A percentile compares a stretch with the other conserved stretches of the same genome.
These are phyloP conservation scores for Psilocybe subaeruginosa DNA, from an alignment of 768 basidiomycete species.

Conservation along the genomic window DNA sequence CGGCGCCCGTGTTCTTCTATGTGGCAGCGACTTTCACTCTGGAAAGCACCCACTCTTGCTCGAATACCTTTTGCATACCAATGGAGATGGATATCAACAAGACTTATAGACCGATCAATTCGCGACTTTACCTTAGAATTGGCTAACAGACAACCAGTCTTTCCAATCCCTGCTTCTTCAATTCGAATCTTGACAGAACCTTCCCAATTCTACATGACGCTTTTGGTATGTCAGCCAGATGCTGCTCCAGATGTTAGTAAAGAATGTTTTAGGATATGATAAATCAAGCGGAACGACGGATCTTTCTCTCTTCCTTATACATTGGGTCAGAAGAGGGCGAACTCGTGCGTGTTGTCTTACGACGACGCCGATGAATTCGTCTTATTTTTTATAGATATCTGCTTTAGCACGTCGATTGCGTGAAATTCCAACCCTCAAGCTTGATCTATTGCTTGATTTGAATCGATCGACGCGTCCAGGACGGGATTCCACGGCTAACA, in stretches of 20 bases:
- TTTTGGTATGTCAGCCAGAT: slow-evolving; percentile 51
- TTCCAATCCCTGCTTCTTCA: slow-evolving; percentile 45
- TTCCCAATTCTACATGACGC: slow-evolving; percentile 51
- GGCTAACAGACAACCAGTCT: slow-evolving; percentile 46
- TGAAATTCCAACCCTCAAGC: slow-evolving; percentile 59
- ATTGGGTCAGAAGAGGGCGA: slow-evolving; percentile 79
- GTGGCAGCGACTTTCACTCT: slow-evolving; percentile 16
- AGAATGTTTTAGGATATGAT: slow-evolving; percentile 67
- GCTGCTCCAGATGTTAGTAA: background rate
- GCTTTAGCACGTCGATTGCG: slow-evolving; percentile 64
- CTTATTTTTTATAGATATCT: slow-evolving; percentile 57
- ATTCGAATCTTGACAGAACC: slow-evolving; percentile 63
- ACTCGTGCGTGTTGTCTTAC: slow-evolving; percentile 64
- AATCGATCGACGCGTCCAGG: slow-evolving; percentile 81
- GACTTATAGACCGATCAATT: slow-evolving; percentile 35
- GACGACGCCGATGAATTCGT: background rate
- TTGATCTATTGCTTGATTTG: slow-evolving; percentile 79
- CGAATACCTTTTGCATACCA: background rate
- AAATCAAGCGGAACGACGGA: slow-evolving; percentile 69
- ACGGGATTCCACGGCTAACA: slow-evolving; percentile 64
- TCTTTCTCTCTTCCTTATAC: slow-evolving; percentile 92
- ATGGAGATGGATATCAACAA: slow-evolving; percentile 28
- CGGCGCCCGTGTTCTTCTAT: slow-evolving; percentile 1
- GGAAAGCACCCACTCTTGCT: background rate
- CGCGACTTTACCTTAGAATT: slow-evolving; percentile 39